These are phyloP conservation scores for Diaporthe humulicola DNA, from an alignment of 2,329 filamentous ascomycete species.

Conservation along the genomic window DNA sequence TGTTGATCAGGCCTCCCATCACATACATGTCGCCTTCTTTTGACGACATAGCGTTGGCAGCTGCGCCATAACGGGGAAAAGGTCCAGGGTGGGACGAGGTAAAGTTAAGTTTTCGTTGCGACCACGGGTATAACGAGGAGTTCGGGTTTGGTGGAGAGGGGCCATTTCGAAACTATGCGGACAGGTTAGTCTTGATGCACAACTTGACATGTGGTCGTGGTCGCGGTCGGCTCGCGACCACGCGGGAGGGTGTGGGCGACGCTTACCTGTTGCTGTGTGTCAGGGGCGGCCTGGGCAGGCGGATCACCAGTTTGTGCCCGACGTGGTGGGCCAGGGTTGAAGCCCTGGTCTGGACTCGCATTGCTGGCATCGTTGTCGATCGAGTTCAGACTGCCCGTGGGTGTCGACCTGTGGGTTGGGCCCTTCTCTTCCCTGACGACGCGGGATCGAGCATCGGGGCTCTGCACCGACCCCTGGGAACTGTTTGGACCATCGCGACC, in stretches of 20 bases:
- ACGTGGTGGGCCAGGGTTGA: constrained; percentile 55
- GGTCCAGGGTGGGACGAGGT: constrained; percentile 85
- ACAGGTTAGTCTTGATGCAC: constrained; percentile 35
- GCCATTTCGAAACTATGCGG: constrained; percentile 67
- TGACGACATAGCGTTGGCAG: constrained; percentile 91
- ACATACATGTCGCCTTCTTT: constrained; percentile 98
- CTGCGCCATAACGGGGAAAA: constrained; percentile 96
- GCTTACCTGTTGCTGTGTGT: constrained; percentile 55
- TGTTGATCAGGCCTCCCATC: constrained; percentile 97
- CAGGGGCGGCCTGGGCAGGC: constrained; percentile 62
- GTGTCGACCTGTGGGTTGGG: constrained; percentile 72
- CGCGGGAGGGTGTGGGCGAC: background rate
- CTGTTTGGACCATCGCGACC: constrained; percentile 65
- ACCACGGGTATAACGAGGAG: constrained; percentile 94
- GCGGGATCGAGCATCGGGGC: constrained; percentile 62
- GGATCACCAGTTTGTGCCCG: constrained; percentile 54
- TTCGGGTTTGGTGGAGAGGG: constrained; percentile 69
- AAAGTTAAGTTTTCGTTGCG: constrained; percentile 88
- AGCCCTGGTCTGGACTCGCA: constrained; percentile 75
- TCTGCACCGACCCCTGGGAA: constrained; percentile 64
- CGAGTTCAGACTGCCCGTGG: constrained; percentile 83
- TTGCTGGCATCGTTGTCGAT: constrained; percentile 70
- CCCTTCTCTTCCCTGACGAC: constrained; percentile 69
- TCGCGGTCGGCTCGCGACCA: background rate
- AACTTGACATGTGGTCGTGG: background rate